These are phyloP conservation scores for Amylostereum areolatum DNA, from an alignment of 1,284 basidiomycete genomes.

Conservation along the genomic window DNA sequence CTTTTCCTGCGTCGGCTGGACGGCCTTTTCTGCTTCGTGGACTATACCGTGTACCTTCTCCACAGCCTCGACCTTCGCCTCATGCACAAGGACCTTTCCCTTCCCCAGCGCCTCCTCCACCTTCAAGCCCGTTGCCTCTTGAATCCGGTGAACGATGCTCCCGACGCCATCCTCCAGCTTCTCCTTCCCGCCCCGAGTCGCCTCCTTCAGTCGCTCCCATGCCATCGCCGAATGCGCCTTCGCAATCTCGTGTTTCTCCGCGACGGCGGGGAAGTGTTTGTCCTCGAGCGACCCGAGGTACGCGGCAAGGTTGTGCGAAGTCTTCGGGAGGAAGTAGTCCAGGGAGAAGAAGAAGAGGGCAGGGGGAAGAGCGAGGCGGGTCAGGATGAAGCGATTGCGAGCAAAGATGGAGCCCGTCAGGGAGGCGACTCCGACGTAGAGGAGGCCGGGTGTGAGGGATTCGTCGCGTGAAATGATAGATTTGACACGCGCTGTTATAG, in stretches of 20 bases:
- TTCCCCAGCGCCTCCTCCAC: slow-evolving; percentile 56
- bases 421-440: slow-evolving; percentile 85
- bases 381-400: slow-evolving; percentile 64
- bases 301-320: slow-evolving; percentile 58
- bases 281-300: slow-evolving; percentile 74
- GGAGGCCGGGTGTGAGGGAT: slow-evolving; percentile 76
- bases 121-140: slow-evolving; percentile 69
- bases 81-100: slow-evolving; percentile 14
- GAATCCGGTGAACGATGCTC: slow-evolving; percentile 49
- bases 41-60: slow-evolving; percentile 5
- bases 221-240: slow-evolving; percentile 59
- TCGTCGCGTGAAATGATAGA: slow-evolving; percentile 76
- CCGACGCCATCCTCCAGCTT: slow-evolving; percentile 41
- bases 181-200: slow-evolving; percentile 22
- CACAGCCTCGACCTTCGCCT: slow-evolving; percentile 12
- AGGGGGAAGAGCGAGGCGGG: slow-evolving; percentile 69
- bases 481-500: slow-evolving; percentile 68
- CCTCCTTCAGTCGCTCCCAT: slow-evolving; percentile 26
- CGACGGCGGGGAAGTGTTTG: slow-evolving; percentile 57
- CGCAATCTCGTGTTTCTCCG: slow-evolving; percentile 63
- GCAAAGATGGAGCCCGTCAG: slow-evolving; percentile 84
- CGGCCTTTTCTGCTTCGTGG: slow-evolving; percentile 6
- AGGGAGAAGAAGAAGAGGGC: slow-evolving; percentile 59
- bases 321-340: slow-evolving; percentile 78
- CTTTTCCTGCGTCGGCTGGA: neutral